Evolutionary conservation across 2,329 filamentous ascomycete species (phyloP), one percentile per base, ranked within the genome.

Genomic region (Metarhizium sp.): DNA sequence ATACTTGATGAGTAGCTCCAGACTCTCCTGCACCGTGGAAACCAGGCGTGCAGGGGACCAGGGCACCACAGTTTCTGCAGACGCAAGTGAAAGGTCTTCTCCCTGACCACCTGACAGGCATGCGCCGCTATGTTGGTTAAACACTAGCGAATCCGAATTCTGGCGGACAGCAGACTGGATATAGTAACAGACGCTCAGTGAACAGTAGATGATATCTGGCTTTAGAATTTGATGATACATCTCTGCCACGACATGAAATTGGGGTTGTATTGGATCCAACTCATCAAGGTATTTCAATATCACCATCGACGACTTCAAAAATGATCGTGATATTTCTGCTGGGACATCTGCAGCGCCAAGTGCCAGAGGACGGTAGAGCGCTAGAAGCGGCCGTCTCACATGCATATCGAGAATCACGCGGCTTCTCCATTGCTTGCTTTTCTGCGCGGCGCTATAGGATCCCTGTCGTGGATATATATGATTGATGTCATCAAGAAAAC

Each of bases 241-340:
- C 56, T 78, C 75, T 59, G 72, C 72, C 29, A 79, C 70, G 46
- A 76, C 73, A 45, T 71, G 66, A 52, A 76, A 81, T 50, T 75
- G 73, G 2, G 74, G 69, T 5, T 73, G 68, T 29, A 68, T 63
- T 0, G 77, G 74, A 56, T 81, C 78, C 6, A 81, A 64, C 58
- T 81, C 78, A 58, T 81, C 78, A 48, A 81, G 67, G 56, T 80
- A 81, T 14, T 74, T 77, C 50, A 81, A 67, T n/a, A 82, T 73
- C 16, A 77, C 72, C 72, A 81, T 79, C 2, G 76, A 80, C 0
- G 78, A 81, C 51, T 76, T 72, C 40, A 82, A 65, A 58, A 81
- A 82, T 5, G 75, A 71, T 30, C 76, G 73, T 50, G 76, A 72
- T 38, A 82, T 79, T 56, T 79, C 77, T 6, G 71, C 68, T 11